Percentiles rank a stretch among this genome's conserved stretches.
phyloP scores from a whole-genome alignment of 768 basidiomycete species.

The Clathrus columnatus region DNA sequence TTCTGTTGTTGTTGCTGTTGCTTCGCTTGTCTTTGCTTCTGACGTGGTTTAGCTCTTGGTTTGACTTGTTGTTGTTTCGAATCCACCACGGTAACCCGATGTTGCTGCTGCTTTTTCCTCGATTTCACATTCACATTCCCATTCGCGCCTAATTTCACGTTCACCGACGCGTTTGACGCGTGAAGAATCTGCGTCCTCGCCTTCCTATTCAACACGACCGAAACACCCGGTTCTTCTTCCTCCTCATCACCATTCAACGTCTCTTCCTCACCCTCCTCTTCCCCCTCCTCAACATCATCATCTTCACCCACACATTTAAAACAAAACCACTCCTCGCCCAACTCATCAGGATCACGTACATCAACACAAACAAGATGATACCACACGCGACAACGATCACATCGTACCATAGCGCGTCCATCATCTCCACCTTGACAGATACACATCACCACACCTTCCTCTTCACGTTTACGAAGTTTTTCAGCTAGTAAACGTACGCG shows the following conservation, averaged over 20 bases:
- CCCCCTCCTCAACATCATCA: conserved; percentile 25
- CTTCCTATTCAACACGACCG: not conserved
- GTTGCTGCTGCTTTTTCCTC: not conserved
- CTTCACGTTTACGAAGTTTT: conserved; percentile 35
- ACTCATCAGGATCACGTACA: conserved; percentile 49
- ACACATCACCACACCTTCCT: conserved; percentile 49
- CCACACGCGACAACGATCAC: conserved; percentile 73
- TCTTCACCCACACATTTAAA: conserved; percentile 29
- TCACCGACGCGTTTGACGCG: not conserved
- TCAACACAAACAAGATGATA: conserved; percentile 78
- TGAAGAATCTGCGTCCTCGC: not conserved
- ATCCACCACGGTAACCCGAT: too few species aligned
- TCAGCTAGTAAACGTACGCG: conserved; percentile 54
- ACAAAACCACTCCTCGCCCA: conserved; percentile 77
- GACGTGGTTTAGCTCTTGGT: too few species aligned
- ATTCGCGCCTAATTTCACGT: not conserved
- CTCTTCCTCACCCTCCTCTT: not conserved
- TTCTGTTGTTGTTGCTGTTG: not conserved
- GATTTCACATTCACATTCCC: not conserved
- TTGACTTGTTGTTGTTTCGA: too few species aligned
- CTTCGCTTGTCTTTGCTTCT: too few species aligned
- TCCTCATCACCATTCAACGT: not conserved
- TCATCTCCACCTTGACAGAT: conserved; percentile 61
- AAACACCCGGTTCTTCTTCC: not conserved
- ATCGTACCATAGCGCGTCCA: conserved; percentile 72